These are phyloP conservation scores for Staphylotrichum tortipilum DNA, from an alignment of 495 filamentous ascomycete genomes.

Conservation along the genomic window DNA sequence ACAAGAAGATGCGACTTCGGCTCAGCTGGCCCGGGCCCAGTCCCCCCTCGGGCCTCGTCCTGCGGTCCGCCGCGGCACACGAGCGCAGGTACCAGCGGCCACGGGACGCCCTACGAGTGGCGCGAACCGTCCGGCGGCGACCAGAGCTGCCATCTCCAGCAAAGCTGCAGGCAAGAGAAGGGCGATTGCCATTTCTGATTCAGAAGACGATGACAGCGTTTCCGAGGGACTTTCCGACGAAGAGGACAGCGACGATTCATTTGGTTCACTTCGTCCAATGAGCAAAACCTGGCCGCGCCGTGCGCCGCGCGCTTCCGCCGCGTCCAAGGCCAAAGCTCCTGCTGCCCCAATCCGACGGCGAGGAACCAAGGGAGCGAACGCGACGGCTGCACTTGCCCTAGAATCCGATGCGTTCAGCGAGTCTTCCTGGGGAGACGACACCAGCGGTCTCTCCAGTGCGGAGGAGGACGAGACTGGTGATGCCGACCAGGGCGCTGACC, in stretches of 20 bases:
- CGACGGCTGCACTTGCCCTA: background rate
- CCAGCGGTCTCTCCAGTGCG: too few relatives aligned
- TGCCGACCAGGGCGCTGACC: background rate
- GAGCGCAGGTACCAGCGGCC: background rate
- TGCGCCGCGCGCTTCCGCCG: background rate
- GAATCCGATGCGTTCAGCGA: too few relatives aligned
- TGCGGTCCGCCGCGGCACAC: constrained; percentile 6
- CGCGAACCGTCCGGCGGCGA: background rate
- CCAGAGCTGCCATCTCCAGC: background rate
- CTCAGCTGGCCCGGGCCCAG: background rate
- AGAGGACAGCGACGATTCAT: constrained; percentile 10
- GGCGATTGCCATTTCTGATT: constrained; percentile 4
- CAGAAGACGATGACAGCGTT: constrained; percentile 3
- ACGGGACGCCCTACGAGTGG: background rate
- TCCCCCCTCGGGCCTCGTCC: background rate
- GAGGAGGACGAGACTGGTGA: background rate
- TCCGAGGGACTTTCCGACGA: background rate
- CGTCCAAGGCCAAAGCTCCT: background rate
- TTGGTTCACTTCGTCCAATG: background rate
- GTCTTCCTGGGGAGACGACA: too few relatives aligned
- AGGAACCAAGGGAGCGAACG: background rate
- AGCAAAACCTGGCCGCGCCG: background rate
- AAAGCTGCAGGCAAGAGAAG: constrained; percentile 1
- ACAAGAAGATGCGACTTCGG: constrained; percentile 44
- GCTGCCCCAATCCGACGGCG: background rate